These are phyloP conservation scores for Avicennia marina DNA, from an alignment of 257 asterid genomes.

Conservation along the genomic window DNA sequence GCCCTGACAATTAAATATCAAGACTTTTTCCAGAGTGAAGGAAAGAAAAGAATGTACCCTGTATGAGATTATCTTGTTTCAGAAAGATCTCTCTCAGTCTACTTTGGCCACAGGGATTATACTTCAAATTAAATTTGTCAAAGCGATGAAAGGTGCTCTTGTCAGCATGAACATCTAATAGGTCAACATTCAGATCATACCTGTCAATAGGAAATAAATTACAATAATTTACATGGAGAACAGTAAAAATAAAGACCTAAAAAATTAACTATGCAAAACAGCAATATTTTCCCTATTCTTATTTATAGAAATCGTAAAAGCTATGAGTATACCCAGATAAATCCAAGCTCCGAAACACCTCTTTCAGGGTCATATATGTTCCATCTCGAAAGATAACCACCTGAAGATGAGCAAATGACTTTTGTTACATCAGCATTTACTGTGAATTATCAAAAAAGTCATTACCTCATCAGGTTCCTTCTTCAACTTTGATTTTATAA, in stretches of 20 bases:
- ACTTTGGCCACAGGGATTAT: constrained; percentile 99
- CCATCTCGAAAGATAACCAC: constrained; percentile 94
- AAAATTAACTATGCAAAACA: constrained; percentile 4
- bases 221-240: constrained; percentile 10
- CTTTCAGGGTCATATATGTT: constrained; percentile 81
- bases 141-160: constrained; percentile 99
- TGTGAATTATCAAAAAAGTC: constrained; percentile 5
- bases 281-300: not conserved
- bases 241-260: constrained; percentile 3
- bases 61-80: constrained; percentile 98
- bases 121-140: constrained; percentile 96
- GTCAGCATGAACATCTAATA: constrained; percentile 98
- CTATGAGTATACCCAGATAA: constrained; percentile 67
- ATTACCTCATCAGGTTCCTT: constrained; percentile 98
- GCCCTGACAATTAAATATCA: constrained; percentile 8
- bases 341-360: constrained; percentile 94
- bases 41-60: constrained; percentile 51
- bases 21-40: too few species aligned
- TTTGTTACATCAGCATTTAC: not conserved
- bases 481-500: constrained; percentile 88
- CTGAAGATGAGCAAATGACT: constrained; percentile 27
- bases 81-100: constrained; percentile 93
- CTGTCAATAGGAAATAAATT: constrained; percentile 34
- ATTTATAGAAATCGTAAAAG: not conserved
- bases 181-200: constrained; percentile 95